Conservation (phyloP, 2,329 filamentous ascomycete species). For the Lachnellula subtilissima region DNA sequence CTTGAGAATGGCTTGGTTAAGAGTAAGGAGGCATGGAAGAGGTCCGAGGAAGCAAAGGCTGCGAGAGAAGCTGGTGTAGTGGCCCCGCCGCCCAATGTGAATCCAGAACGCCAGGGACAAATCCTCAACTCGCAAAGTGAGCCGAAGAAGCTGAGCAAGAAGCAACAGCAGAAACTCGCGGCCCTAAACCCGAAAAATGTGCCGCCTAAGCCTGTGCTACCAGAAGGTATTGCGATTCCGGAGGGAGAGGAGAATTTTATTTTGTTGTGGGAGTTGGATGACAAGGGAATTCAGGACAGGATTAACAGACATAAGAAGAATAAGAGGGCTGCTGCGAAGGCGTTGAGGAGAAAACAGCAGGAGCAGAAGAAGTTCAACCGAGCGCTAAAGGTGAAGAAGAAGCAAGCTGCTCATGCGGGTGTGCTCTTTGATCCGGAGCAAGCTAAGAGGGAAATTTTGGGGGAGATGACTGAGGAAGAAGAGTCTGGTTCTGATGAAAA, state of each 20-base stretch:
- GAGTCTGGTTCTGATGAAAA: background rate
- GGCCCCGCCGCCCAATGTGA: constrained; percentile 3
- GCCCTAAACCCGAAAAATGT: constrained; percentile 16
- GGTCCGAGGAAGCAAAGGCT: constrained; percentile 8
- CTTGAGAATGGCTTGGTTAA: constrained; percentile 29
- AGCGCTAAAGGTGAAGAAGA: constrained; percentile 25
- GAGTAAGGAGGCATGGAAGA: constrained; percentile 19
- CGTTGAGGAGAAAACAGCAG: constrained; percentile 17
- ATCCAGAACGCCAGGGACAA: constrained; percentile 3
- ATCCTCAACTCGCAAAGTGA: background rate
- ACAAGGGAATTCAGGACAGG: constrained; percentile 27
- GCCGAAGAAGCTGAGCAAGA: constrained; percentile 15
- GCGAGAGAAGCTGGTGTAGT: constrained; percentile 5
- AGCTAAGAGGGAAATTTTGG: constrained; percentile 22
- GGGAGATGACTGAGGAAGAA: constrained; percentile 5
- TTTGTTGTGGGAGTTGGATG: constrained; percentile 31
- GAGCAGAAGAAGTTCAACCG: constrained; percentile 27
- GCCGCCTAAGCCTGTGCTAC: constrained; percentile 27
- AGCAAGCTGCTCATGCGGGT: constrained; percentile 18
- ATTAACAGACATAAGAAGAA: constrained; percentile 18
- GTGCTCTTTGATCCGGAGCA: constrained; percentile 21
- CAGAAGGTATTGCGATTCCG: constrained; percentile 24
- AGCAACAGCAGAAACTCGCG: constrained; percentile 17
- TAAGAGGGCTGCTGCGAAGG: constrained; percentile 18
- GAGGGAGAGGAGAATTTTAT: constrained; percentile 31